Evolutionary conservation across 106 monocot genomes (phyloP).

Genomic region (Iris macrosiphon): DNA sequence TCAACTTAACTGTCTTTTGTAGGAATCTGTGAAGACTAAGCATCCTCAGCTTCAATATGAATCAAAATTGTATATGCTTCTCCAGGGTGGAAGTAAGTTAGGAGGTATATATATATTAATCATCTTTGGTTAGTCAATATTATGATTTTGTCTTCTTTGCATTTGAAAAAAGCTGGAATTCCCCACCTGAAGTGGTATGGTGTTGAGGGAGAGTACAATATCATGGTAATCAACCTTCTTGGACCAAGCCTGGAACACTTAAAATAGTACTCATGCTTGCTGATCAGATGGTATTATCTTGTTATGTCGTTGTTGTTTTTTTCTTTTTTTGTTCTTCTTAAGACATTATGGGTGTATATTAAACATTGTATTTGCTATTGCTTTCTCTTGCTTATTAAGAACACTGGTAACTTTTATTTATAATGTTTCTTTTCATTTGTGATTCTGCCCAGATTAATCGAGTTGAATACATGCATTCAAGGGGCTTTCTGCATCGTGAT

Average conservation of each 20-base stretch:
- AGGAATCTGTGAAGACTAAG: slow-evolving; percentile 72
- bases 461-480: slow-evolving; percentile 75
- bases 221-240: slow-evolving; percentile 51
- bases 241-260: slow-evolving; percentile 50
- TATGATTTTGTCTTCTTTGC: not conserved
- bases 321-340: not conserved
- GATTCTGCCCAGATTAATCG: slow-evolving; percentile 47
- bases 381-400: slow-evolving; percentile 8
- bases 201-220: slow-evolving; percentile 38
- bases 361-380: too few species aligned
- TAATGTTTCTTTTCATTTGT: not conserved
- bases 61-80: slow-evolving; percentile 78
- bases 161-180: slow-evolving; percentile 60
- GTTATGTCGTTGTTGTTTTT: not conserved
- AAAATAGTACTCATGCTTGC: slow-evolving; percentile 95
- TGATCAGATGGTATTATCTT: slow-evolving; percentile 49
- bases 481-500: slow-evolving; percentile 81
- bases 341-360: not conserved
- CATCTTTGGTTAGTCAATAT: not conserved
- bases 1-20: too few species aligned
- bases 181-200: slow-evolving; percentile 79
- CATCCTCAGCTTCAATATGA: slow-evolving; percentile 90
- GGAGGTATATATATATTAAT: not conserved
- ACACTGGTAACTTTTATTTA: not conserved
- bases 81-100: slow-evolving; percentile 84